A percentile compares a stretch with the other conserved stretches of the same genome.
phyloP scores from a whole-genome alignment of 78 protist species.

The Dictyostelium brefeldianum region DNA sequence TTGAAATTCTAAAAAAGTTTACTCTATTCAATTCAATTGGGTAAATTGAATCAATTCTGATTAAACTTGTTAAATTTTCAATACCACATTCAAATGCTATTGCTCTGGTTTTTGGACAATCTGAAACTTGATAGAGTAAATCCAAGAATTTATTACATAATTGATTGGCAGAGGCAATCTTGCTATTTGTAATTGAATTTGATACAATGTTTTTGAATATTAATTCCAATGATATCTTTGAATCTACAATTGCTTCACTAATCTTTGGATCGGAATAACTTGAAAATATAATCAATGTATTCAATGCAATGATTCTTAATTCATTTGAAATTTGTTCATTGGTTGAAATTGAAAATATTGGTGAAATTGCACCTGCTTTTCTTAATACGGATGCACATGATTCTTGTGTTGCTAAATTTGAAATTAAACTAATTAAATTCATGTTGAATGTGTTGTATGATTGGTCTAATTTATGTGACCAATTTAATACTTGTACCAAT shows the following conservation, averaged over 20 bases:
- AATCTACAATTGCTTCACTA: constrained; percentile 66
- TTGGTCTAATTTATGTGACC: constrained; percentile 19
- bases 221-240: constrained; percentile 2
- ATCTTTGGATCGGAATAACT: constrained; percentile 74
- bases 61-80: constrained; percentile 11
- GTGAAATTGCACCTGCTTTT: constrained; percentile 38
- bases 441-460: background rate
- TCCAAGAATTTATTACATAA: constrained; percentile 51
- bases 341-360: constrained; percentile 21
- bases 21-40: constrained; percentile 39
- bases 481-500: constrained; percentile 34
- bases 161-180: background rate
- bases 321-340: constrained; percentile 27
- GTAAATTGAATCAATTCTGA: constrained; percentile 27
- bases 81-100: constrained; percentile 67
- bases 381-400: constrained; percentile 60
- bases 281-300: constrained; percentile 63
- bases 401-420: constrained; percentile 68
- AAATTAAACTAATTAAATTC: constrained; percentile 26
- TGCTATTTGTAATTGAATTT: background rate
- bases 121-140: constrained; percentile 65
- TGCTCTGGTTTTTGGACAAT: constrained; percentile 76
- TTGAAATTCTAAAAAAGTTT: constrained; percentile 24
- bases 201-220: constrained; percentile 22
- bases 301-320: constrained; percentile 26